Evolutionary conservation across 2,329 filamentous ascomycete genomes (phyloP).

Genomic region (Microascus cirrosus): DNA sequence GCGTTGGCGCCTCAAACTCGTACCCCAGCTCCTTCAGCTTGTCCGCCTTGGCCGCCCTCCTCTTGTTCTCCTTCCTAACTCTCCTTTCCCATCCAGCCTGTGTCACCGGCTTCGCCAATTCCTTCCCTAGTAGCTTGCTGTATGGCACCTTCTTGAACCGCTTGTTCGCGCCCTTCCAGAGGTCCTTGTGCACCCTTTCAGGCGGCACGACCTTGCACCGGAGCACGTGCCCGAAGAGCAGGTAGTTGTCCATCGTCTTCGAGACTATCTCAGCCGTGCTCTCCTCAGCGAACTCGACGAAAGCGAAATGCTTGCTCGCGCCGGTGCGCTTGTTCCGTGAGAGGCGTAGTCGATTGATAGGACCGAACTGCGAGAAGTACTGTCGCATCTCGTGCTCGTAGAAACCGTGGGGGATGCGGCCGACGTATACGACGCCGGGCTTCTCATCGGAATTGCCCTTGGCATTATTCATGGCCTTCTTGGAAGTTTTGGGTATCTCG

Average conservation of each 20-base stretch:
- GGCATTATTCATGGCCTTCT: constrained; percentile 26
- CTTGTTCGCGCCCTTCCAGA: constrained; percentile 85
- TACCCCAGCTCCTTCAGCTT: constrained; percentile 76
- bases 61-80: constrained; percentile 61
- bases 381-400: constrained; percentile 91
- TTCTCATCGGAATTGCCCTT: constrained; percentile 31
- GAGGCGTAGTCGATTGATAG: constrained; percentile 65
- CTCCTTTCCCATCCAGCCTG: constrained; percentile 70
- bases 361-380: constrained; percentile 90
- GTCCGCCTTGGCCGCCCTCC: constrained; percentile 56
- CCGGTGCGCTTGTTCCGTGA: constrained; percentile 90
- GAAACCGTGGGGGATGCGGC: constrained; percentile 85
- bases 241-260: constrained; percentile 95
- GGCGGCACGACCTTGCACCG: constrained; percentile 72
- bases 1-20: constrained; percentile 61
- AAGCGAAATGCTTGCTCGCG: constrained; percentile 85
- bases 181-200: constrained; percentile 65
- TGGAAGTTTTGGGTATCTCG: constrained; percentile 36
- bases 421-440: constrained; percentile 79
- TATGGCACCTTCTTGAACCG: constrained; percentile 83
- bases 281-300: constrained; percentile 80
- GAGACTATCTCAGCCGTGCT: constrained; percentile 76
- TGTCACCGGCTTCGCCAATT: constrained; percentile 61
- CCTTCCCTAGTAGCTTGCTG: constrained; percentile 72
- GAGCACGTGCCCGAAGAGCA: constrained; percentile 87